phyloP scores from a whole-genome alignment of 1,284 basidiomycete genomes.

The Cutaneotrichosporon sp. region DNA sequence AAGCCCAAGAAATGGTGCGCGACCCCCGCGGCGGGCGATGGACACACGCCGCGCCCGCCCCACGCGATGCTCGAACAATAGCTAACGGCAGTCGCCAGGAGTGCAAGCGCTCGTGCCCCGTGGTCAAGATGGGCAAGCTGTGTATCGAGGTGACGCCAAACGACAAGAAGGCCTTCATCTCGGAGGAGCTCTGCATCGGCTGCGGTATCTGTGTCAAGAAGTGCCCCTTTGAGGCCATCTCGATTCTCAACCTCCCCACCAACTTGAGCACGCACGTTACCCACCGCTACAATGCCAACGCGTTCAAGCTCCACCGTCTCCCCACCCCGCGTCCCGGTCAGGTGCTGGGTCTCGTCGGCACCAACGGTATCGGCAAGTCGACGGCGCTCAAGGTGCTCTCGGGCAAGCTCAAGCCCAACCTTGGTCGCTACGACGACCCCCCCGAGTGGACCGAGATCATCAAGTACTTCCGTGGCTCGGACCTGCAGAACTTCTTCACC shows the following conservation, averaged over 20 bases:
- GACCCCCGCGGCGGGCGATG: background rate
- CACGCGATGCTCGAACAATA: background rate
- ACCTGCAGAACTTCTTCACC: conserved; percentile 97
- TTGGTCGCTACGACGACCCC: conserved; percentile 63
- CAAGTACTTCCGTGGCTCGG: conserved; percentile 95
- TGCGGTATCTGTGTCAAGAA: conserved; percentile 99
- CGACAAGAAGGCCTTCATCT: conserved; percentile 96
- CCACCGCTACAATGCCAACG: conserved; percentile 94
- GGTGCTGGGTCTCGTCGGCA: conserved; percentile 92
- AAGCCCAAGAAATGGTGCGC: conserved; percentile 71
- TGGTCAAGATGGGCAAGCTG: conserved; percentile 97
- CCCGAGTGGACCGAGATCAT: conserved; percentile 98
- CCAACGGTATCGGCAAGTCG: conserved; percentile 98
- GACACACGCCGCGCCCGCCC: background rate
- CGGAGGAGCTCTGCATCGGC: conserved; percentile 93
- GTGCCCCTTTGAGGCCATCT: conserved; percentile 97
- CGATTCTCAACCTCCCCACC: conserved; percentile 95
- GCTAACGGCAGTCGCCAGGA: conserved; percentile 48
- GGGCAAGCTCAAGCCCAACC: conserved; percentile 84
- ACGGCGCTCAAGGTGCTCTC: conserved; percentile 94
- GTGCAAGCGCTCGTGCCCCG: conserved; percentile 78
- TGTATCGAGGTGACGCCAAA: conserved; percentile 94
- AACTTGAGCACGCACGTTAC: conserved; percentile 92
- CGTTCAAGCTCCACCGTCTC: conserved; percentile 95
- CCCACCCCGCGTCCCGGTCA: conserved; percentile 94